Evolutionary conservation across 495 filamentous ascomycete genomes (phyloP).

Genomic region (Neurospora hispaniola): DNA sequence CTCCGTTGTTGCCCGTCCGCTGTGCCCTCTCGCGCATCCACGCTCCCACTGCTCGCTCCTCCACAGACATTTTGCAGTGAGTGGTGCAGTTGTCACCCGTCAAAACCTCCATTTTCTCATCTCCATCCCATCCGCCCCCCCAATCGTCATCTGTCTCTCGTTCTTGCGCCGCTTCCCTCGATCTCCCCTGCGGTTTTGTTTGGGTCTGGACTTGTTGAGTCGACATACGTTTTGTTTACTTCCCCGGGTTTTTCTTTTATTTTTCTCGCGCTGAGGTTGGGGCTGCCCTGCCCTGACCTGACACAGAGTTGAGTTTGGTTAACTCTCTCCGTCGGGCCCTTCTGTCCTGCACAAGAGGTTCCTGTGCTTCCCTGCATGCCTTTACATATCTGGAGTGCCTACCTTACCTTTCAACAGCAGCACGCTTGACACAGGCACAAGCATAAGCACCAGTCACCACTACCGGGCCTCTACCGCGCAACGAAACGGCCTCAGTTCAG

Average conservation of each 20-base stretch:
- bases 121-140: slow-evolving; percentile 23
- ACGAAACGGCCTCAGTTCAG: neutral
- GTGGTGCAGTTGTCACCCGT: neutral
- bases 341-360: neutral
- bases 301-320: neutral
- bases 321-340: neutral
- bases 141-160: slow-evolving; percentile 34
- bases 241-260: neutral
- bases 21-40: neutral
- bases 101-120: neutral
- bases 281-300: neutral
- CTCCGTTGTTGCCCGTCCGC: neutral
- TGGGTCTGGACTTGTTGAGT: neutral
- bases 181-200: slow-evolving; percentile 13
- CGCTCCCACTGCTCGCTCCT: neutral
- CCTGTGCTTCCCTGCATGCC: neutral
- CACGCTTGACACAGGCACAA: neutral
- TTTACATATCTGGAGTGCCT: neutral
- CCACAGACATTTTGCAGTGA: neutral
- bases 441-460: neutral
- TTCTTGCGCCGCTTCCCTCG: slow-evolving; percentile 20
- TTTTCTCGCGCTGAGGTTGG: neutral
- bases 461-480: neutral
- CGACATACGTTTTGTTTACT: neutral
- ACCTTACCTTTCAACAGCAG: neutral